Base-by-base conservation (phyloP, 768 basidiomycete species). In the Lentinula aciculospora region DNA sequence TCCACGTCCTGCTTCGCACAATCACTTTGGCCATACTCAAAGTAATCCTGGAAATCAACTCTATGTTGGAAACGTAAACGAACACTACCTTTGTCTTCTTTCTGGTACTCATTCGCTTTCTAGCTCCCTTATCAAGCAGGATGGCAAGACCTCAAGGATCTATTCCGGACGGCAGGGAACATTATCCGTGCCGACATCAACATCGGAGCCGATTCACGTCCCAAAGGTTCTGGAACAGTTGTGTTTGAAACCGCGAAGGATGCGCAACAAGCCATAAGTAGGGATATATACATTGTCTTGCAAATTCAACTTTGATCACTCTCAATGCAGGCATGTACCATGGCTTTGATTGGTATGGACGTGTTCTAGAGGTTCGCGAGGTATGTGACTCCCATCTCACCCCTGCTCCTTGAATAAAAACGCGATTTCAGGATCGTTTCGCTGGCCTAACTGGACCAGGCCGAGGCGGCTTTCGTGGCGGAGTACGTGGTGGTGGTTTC, bases 91-190 rank as follows among this genome's bases (percentile, higher is more conserved):
- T 39, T 23, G 25, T 29, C 53, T 12, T 15, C 2, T 27, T 47
- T 5, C 12, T 9, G 25, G 40, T n/a, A 23, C 42, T 15, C 7
- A 3, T 45, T 50, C 12, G 27, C 40, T n/a, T n/a, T 56, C 4
- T 62, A 98, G 95, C 74, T 98, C 28, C 95, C 94, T 2, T 93
- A 92, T 68, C 93, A 95, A 74, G 94, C 94, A n/a, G 93, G 93
- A 29, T 99, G 96, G 96, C 96, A 99, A 69, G 96, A 98, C 69
- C 75, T 98, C 57, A 98, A 98, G 68, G 96, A 98, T 71, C 76
- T 98, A 28, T 98, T 98, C 86, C 86, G 96, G 57, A 84, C 92
- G 28, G 92, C 96, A 45, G 96, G 96, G 6, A 91, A 92, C 67
- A 95, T 99, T 64, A 85, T 98, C 62, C 86, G 96, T 46, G 94